These are phyloP conservation scores for Umbelopsis sp. DNA, from an alignment of 192 early-diverging fungal species.

Conservation along the genomic window DNA sequence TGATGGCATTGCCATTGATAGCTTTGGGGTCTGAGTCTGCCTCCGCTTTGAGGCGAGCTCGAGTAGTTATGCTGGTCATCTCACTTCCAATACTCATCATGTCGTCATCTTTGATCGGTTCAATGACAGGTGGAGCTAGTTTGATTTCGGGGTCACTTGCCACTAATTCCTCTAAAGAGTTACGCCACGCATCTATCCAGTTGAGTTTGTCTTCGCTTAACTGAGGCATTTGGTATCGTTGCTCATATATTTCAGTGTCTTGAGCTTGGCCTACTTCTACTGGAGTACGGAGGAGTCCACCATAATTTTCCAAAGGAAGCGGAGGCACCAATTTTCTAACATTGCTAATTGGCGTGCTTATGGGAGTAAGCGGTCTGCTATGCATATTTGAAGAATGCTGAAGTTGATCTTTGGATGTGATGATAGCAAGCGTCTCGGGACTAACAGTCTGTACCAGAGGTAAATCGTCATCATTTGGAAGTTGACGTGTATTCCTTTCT, in stretches of 20 bases:
- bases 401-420: neutral
- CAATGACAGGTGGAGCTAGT: conserved; percentile 37
- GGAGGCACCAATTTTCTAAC: conserved; percentile 14
- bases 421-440: neutral
- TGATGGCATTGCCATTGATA: neutral
- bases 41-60: conserved; percentile 9
- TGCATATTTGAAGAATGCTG: neutral
- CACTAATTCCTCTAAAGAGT: conserved; percentile 37
- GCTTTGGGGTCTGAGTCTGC: neutral
- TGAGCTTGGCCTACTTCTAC: neutral
- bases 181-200: conserved; percentile 42
- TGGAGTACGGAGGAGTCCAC: neutral
- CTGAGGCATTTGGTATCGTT: conserved; percentile 10
- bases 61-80: conserved; percentile 38
- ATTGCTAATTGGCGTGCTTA: neutral
- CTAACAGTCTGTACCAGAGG: conserved; percentile 13
- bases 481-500: neutral
- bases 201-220: conserved; percentile 29
- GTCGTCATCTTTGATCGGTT: conserved; percentile 36
- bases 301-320: conserved; percentile 8
- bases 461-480: conserved; percentile 19
- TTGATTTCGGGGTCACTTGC: conserved; percentile 32
- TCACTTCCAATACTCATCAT: conserved; percentile 26
- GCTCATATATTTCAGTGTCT: neutral
- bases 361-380: neutral